Conservation (phyloP, 2,329 filamentous ascomycete species). For the Pseudopyricularia javanii region DNA sequence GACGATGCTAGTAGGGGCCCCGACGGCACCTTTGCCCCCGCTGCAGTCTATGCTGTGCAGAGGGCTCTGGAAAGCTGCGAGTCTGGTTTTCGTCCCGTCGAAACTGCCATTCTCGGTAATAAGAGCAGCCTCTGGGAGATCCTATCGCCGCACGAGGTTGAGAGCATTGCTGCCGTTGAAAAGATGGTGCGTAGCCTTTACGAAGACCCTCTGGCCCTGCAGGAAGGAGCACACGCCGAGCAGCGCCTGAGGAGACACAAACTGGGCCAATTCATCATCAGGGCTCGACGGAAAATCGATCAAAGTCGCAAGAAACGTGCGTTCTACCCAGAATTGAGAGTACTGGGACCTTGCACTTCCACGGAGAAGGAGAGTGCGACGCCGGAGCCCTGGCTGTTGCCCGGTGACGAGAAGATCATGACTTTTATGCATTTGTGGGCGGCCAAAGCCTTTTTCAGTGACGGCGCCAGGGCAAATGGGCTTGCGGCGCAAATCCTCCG, state of each 20-base stretch:
- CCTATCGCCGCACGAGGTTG: constrained; percentile 39
- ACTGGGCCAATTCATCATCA: constrained; percentile 32
- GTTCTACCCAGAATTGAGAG: not conserved
- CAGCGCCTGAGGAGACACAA: constrained; percentile 5
- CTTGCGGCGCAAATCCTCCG: constrained; percentile 54
- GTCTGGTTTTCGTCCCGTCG: constrained; percentile 43
- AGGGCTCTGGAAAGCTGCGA: constrained; percentile 48
- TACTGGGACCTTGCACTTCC: constrained; percentile 15
- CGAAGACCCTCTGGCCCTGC: constrained; percentile 17
- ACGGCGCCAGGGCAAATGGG: constrained; percentile 40
- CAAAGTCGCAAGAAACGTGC: constrained; percentile 33
- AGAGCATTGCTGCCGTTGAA: constrained; percentile 36
- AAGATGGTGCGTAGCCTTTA: constrained; percentile 40
- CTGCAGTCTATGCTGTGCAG: constrained; percentile 58
- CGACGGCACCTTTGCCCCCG: constrained; percentile 25
- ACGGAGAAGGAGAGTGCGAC: not conserved
- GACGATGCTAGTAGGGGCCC: not conserved
- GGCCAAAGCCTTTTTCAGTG: constrained; percentile 39
- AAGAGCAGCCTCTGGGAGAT: constrained; percentile 49
- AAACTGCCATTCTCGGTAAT: constrained; percentile 27
- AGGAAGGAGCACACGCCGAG: constrained; percentile 11
- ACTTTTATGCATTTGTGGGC: constrained; percentile 60
- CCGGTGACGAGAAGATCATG: constrained; percentile 43
- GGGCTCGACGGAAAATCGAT: constrained; percentile 37
- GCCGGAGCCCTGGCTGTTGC: constrained; percentile 1